Percentiles rank a stretch among this genome's conserved stretches.
phyloP scores from a whole-genome alignment of 1,284 basidiomycete species.

The Naganishia sp. region DNA sequence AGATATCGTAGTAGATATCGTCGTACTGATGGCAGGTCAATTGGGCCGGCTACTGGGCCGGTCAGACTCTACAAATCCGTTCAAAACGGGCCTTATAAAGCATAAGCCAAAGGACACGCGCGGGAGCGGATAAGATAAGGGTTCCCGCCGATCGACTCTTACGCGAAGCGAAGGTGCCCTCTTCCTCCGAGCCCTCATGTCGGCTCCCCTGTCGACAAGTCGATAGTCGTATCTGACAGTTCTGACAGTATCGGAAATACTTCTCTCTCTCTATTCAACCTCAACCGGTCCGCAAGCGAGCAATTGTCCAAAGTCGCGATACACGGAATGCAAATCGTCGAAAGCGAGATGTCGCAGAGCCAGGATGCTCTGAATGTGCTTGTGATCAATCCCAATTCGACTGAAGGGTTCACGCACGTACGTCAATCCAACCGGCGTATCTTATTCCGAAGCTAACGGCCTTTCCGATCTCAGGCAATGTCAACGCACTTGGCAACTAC shows the following conservation, averaged over 20 bases:
- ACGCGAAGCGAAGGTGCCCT: not conserved
- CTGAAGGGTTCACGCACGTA: slow-evolving; percentile 54
- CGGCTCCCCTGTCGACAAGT: too few species aligned
- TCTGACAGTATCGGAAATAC: too few species aligned
- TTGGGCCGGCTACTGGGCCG: too few species aligned
- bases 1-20: too few species aligned
- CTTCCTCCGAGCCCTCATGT: not conserved
- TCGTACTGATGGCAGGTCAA: too few species aligned
- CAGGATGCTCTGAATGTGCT: slow-evolving; percentile 45
- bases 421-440: slow-evolving; percentile 29
- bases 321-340: slow-evolving; percentile 13
- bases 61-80: too few species aligned
- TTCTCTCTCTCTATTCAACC: too few species aligned
- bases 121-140: slow-evolving; percentile 8
- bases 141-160: not conserved
- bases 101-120: too few species aligned
- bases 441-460: slow-evolving; percentile 36
- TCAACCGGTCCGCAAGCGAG: too few species aligned
- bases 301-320: too few species aligned
- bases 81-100: too few species aligned
- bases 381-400: slow-evolving; percentile 61
- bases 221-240: too few species aligned
- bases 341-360: slow-evolving; percentile 17
- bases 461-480: slow-evolving; percentile 31
- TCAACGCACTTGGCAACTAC: slow-evolving; percentile 28